Percentiles rank a stretch among this genome's conserved stretches.
Evolutionary conservation across 352 stramenopile genomes (phyloP).

Genomic region (Nannochloropsis limnetica): DNA sequence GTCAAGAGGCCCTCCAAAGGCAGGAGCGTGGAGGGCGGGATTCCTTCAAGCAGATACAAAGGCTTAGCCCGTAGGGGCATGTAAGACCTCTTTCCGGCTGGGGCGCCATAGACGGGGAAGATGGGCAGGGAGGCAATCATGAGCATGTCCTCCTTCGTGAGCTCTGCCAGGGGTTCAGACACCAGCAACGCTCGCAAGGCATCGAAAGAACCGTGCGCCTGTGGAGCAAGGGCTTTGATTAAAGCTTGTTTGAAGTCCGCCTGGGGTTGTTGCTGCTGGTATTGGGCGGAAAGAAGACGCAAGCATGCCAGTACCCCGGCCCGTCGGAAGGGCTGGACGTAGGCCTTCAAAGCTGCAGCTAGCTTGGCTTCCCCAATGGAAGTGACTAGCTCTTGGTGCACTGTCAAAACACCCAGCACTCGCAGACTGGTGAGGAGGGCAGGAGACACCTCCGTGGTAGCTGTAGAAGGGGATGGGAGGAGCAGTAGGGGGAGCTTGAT

Average conservation of each 20-base stretch:
- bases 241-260: background rate
- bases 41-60: constrained; percentile 28
- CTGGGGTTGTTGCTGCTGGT: constrained; percentile 3
- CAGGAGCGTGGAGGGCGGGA: background rate
- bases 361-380: constrained; percentile 13
- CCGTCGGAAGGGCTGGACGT: background rate
- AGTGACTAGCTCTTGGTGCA: constrained; percentile 16
- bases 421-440: background rate
- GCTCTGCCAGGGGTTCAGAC: background rate
- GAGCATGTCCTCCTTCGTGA: background rate
- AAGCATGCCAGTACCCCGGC: background rate
- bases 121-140: background rate
- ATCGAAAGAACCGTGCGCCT: background rate
- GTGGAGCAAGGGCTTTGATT: background rate
- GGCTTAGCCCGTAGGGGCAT: constrained; percentile 24
- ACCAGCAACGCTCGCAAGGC: constrained; percentile 14
- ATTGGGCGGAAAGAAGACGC: background rate
- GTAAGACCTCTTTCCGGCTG: background rate
- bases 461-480: background rate
- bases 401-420: background rate
- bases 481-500: background rate
- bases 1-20: background rate
- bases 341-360: background rate
- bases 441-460: background rate
- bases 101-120: background rate